Conservation (phyloP, 805 yeast species). For the Saturnispora ahearnii region DNA sequence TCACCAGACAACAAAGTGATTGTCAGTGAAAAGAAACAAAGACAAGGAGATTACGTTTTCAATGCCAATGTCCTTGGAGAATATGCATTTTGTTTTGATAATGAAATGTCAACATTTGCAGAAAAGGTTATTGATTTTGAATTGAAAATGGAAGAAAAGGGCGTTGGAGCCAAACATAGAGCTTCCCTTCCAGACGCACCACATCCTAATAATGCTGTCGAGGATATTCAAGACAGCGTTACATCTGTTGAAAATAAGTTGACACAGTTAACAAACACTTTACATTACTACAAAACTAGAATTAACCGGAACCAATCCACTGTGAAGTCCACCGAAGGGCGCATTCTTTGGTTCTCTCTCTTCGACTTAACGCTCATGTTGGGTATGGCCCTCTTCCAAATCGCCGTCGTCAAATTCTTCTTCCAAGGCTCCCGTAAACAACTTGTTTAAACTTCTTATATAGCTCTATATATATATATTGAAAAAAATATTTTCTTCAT, state of each 20-base stretch:
- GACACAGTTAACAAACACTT: slow-evolving; percentile 43
- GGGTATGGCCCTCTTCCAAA: slow-evolving; percentile 63
- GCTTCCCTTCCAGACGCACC: slow-evolving; percentile 58
- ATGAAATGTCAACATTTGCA: slow-evolving; percentile 72
- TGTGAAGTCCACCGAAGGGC: slow-evolving; percentile 52
- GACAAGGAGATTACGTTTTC: slow-evolving; percentile 75
- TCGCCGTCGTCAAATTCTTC: slow-evolving; percentile 57
- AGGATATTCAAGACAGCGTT: slow-evolving; percentile 46
- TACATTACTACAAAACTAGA: slow-evolving; percentile 83
- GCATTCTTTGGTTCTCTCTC: slow-evolving; percentile 58
- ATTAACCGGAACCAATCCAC: slow-evolving; percentile 85
- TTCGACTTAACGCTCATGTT: slow-evolving; percentile 56
- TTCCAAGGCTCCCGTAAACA: slow-evolving; percentile 67
- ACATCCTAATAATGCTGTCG: slow-evolving; percentile 45
- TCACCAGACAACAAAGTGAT: slow-evolving; percentile 50
- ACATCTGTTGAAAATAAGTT: slow-evolving; percentile 52
- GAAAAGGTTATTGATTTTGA: slow-evolving; percentile 83
- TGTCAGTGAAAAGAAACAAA: slow-evolving; percentile 47
- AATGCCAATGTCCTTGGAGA: slow-evolving; percentile 62
- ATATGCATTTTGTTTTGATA: slow-evolving; percentile 78
- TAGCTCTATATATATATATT: neutral
- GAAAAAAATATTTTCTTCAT: neutral
- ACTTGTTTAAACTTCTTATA: slow-evolving; percentile 33
- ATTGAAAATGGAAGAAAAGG: slow-evolving; percentile 40
- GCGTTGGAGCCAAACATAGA: slow-evolving; percentile 27